Evolutionary conservation across 2,329 filamentous ascomycete species (phyloP), one percentile per base, ranked within the genome.

Genomic region (Diaporthe sp.): DNA sequence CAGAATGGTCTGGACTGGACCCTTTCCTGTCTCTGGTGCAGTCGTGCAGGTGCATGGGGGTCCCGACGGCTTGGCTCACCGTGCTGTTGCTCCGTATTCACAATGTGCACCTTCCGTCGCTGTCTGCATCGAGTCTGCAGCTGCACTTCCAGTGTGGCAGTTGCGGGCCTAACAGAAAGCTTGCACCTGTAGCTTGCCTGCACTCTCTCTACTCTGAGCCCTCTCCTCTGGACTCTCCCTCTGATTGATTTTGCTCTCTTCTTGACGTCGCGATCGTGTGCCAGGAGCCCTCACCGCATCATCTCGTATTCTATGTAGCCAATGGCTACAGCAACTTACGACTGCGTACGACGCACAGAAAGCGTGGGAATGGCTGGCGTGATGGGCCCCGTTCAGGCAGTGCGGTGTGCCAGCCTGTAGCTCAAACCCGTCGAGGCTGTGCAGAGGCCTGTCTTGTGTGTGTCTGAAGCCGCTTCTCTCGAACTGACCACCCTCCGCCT

Each of bases 61-160:
- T 67, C 62, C 62, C 62, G 62, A 67, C 62, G 62, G 62, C 62
- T 67, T 51, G 62, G 62, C 62, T 67, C 62, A 37, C 28, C 62
- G 44, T 67, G 44, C 19, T 13, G 17, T 49, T 22, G 28, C 42
- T 49, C 61, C 61, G 61, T 67, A 37, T 49, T 19, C 42, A 34
- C n/a, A 34, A n/a, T 15, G 57, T 59, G 28, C 55, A 58, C 55
- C 28, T 34, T 58, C 55, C 9, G 28, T 34, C 55, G 3, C 55
- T 17, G 55, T 13, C 15, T 58, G 55, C 28, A 37, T 37, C 28
- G 25, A 57, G 53, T 31, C 12, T 55, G n/a, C 51, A 17, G 9
- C 22, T 51, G 46, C 51, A 25, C 51, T 39, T 39, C 37, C 37
- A 39, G 37, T 13, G 37, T 39, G 37, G 37, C 12, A 39, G 37